A percentile compares a stretch with the other conserved stretches of the same genome.
Evolutionary conservation across 805 yeast genomes (phyloP).

Genomic region (Dipodascus geniculatus): DNA sequence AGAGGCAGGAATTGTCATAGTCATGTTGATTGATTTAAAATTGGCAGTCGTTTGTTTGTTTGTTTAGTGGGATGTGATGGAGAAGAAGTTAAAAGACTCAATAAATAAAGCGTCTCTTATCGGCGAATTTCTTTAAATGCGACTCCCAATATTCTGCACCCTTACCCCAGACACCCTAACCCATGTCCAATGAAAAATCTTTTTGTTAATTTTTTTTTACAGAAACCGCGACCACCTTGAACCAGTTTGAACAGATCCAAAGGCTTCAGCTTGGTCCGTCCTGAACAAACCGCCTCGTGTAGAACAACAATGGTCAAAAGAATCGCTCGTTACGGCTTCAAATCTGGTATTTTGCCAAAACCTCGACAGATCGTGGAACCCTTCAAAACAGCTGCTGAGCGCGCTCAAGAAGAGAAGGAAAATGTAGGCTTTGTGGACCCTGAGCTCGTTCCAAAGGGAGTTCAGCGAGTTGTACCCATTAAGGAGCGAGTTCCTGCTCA

Average conservation of each 20-base stretch:
- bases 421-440: slow-evolving; percentile 62
- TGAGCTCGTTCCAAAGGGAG: slow-evolving; percentile 50
- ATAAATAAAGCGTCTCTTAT: background rate
- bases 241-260: too few relatives aligned
- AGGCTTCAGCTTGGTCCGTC: too few relatives aligned
- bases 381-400: slow-evolving; percentile 22
- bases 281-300: background rate
- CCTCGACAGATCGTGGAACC: slow-evolving; percentile 67
- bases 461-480: slow-evolving; percentile 41
- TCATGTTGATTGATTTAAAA: background rate
- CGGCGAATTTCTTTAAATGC: background rate
- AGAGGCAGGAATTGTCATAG: background rate
- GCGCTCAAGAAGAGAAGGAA: slow-evolving; percentile 31
- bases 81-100: background rate
- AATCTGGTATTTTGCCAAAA: slow-evolving; percentile 74
- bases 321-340: slow-evolving; percentile 36
- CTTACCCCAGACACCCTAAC: background rate
- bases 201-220: background rate
- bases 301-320: slow-evolving; percentile 33
- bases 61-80: background rate
- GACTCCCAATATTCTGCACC: background rate
- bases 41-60: too few relatives aligned
- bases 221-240: background rate
- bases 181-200: slow-evolving; percentile 1
- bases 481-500: slow-evolving; percentile 43